These are phyloP conservation scores for Xylariaceae sp. DNA, from an alignment of 2,329 filamentous ascomycete genomes.

Conservation along the genomic window DNA sequence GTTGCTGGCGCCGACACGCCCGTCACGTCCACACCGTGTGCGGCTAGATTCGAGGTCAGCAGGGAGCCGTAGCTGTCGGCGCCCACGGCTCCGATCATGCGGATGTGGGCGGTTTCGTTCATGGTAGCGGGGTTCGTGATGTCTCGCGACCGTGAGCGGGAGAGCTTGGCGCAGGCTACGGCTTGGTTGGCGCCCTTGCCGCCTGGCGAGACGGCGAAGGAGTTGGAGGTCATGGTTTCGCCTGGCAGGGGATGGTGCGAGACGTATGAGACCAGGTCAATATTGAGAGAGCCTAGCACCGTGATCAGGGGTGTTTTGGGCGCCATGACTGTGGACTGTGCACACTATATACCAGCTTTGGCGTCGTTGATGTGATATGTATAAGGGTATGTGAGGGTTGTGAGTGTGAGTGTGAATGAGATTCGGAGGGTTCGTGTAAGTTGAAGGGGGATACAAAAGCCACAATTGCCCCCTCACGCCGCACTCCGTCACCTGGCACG, in stretches of 20 bases:
- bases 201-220: constrained; percentile 74
- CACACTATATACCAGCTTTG: neutral
- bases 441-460: too few relatives aligned
- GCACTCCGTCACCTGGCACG: too few relatives aligned
- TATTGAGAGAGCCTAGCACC: constrained; percentile 88
- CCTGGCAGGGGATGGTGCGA: constrained; percentile 75
- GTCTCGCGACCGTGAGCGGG: constrained; percentile 49
- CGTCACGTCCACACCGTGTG: constrained; percentile 56
- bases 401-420: too few relatives aligned
- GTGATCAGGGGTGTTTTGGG: constrained; percentile 53
- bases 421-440: too few relatives aligned
- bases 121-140: constrained; percentile 29
- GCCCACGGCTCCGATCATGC: constrained; percentile 72
- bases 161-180: constrained; percentile 79
- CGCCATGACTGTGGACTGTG: constrained; percentile 17
- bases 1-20: constrained; percentile 41
- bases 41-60: constrained; percentile 52
- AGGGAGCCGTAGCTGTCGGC: constrained; percentile 58
- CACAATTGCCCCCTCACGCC: too few relatives aligned
- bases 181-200: constrained; percentile 97
- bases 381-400: too few relatives aligned
- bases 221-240: constrained; percentile 77
- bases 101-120: constrained; percentile 40
- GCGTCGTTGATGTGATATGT: too few relatives aligned
- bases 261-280: constrained; percentile 85